Percentiles rank a stretch among this genome's conserved stretches.
phyloP scores from a whole-genome alignment of 2,329 filamentous ascomycete genomes.

The Penicillium fuscoglaucum region DNA sequence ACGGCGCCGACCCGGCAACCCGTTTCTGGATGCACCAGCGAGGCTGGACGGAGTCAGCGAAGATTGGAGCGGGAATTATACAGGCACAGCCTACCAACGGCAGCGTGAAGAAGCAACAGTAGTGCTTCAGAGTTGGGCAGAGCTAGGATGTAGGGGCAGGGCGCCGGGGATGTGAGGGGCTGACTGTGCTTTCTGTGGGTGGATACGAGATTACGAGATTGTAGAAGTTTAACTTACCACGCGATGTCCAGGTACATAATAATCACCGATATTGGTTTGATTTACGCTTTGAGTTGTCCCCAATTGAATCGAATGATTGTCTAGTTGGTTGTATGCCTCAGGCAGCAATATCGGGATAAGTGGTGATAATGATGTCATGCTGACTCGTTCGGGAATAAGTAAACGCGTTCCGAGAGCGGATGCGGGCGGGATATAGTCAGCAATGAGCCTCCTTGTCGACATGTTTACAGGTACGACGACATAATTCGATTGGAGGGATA shows the following conservation, averaged over 20 bases:
- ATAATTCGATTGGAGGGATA: background rate
- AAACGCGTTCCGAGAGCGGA: background rate
- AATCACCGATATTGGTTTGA: background rate
- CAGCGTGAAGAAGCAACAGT: conserved; percentile 41
- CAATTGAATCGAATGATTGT: background rate
- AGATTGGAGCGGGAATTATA: conserved; percentile 45
- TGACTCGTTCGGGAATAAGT: background rate
- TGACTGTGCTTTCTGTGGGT: background rate
- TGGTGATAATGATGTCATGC: background rate
- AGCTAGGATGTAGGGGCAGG: background rate
- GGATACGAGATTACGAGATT: background rate
- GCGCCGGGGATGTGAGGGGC: background rate
- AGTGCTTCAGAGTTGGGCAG: background rate
- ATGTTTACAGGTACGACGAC: background rate
- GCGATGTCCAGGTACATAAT: background rate
- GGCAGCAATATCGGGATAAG: background rate
- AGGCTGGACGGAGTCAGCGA: conserved; percentile 45
- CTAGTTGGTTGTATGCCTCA: background rate
- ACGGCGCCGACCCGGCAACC: conserved; percentile 35
- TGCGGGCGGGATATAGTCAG: conserved; percentile 3
- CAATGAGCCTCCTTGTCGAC: background rate
- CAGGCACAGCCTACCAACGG: conserved; percentile 29
- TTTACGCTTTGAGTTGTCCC: background rate
- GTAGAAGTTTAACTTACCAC: background rate
- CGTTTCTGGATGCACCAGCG: conserved; percentile 49